A percentile compares a stretch with the other conserved stretches of the same genome.
phyloP scores from a whole-genome alignment of 2,329 filamentous ascomycete species.

The Graphilbum fragrans region DNA sequence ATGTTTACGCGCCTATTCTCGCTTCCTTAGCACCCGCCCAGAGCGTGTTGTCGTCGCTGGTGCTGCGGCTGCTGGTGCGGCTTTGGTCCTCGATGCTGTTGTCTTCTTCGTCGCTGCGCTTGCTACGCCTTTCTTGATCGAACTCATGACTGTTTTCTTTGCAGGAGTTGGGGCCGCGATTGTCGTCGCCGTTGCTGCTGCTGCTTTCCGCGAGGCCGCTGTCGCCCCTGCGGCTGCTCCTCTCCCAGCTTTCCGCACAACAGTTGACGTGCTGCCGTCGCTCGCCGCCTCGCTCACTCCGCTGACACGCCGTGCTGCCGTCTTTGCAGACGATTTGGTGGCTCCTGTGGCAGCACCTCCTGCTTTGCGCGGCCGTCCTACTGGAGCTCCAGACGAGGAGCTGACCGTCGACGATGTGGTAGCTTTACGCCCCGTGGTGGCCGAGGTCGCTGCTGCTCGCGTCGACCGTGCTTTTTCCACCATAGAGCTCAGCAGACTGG shows the following conservation, averaged over 20 bases:
- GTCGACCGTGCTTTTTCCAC: constrained; percentile 48
- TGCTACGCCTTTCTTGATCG: constrained; percentile 39
- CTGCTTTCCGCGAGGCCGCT: constrained; percentile 10
- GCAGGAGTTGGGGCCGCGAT: constrained; percentile 23
- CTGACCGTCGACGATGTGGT: constrained; percentile 31
- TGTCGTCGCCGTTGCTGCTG: constrained; percentile 12
- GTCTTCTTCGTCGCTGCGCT: constrained; percentile 37
- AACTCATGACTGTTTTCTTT: constrained; percentile 42
- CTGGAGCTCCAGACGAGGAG: constrained; percentile 21
- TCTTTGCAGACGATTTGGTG: constrained; percentile 20
- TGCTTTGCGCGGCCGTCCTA: constrained; percentile 20
- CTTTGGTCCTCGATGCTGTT: constrained; percentile 23
- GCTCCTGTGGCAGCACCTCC: constrained; percentile 21
- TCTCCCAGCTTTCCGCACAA: constrained; percentile 40
- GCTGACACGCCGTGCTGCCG: constrained; percentile 32
- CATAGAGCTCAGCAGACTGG: constrained; percentile 41
- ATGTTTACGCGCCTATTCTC: constrained; percentile 28
- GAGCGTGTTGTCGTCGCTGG: constrained; percentile 22
- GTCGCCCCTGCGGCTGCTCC: constrained; percentile 13
- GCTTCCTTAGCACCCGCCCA: constrained; percentile 43
- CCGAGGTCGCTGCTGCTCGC: constrained; percentile 21
- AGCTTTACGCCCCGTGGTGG: constrained; percentile 25
- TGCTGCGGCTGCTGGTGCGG: constrained; percentile 20
- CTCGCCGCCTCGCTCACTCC: constrained; percentile 51
- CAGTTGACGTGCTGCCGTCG: constrained; percentile 51